Base-by-base conservation (phyloP, 257 asterid genomes). In the Solanum medicagineum region DNA sequence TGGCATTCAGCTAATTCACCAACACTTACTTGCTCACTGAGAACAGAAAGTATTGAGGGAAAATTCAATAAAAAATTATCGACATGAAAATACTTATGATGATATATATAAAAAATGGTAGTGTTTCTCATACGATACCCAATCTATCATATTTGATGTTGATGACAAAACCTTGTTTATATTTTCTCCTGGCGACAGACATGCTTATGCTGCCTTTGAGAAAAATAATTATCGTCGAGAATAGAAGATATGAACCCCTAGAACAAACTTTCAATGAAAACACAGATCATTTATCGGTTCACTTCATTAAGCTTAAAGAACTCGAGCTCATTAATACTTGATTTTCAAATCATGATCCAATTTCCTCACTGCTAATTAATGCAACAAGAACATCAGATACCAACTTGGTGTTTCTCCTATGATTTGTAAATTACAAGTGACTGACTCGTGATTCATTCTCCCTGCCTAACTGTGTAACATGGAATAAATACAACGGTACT, bases 1-100 rank as follows among this genome's bases (percentile, higher is more conserved):
- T 54, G 92, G 90, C 83, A 86, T 63, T 90, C 91, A 69, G 85
- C 88, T 45, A 60, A 86, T 82, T 88, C 92, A 85, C 86, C 85
- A 63, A 85, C 92, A 85, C 89, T 89, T 59, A 83, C 68, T 85
- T 86, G 91, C 68, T 89, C 94, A 83, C 98, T 95, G 91, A 87
- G 84, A 86, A 79, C 24, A 79, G 26, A 53, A 79, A 71, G 32
- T 42, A 42, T 71, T 19, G 80, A 71, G 80, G 80, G 16, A 26
- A 53, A 79, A 16, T 4, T 79, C 65, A 26, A 79, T 79, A 79
- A 53, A 53, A 51, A 51, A 16, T 26, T 14, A 53, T 53, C 16
- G 83, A 53, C 8, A 49, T 74, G 59, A 19, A 75, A 24, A n/a
- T 66, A 75, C 19, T 51, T 17, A 26, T 24, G 65, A n/a, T 7